phyloP scores from a whole-genome alignment of 2,329 filamentous ascomycete species.

The Aureobasidium sp. region DNA sequence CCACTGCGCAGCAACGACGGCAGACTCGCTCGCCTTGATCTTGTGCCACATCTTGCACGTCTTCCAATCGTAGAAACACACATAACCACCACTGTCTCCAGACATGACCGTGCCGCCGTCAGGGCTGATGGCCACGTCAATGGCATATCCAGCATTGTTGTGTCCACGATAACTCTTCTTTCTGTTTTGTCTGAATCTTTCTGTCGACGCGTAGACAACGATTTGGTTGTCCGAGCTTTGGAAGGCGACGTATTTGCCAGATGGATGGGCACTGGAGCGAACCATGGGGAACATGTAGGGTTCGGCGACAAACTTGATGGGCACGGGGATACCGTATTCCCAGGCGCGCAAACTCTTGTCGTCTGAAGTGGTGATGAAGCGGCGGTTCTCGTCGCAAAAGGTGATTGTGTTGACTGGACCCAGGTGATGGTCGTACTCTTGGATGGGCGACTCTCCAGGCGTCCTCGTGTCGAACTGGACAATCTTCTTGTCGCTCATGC shows the following conservation, averaged over 20 bases:
- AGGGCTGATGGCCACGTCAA: constrained; percentile 79
- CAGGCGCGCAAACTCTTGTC: constrained; percentile 93
- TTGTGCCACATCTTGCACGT: constrained; percentile 99
- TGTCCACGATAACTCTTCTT: constrained; percentile 96
- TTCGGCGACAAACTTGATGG: constrained; percentile 87
- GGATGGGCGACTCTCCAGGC: constrained; percentile 57
- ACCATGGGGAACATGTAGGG: constrained; percentile 92
- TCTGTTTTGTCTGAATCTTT: constrained; percentile 93
- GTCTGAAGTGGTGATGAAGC: constrained; percentile 97
- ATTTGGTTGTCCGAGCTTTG: constrained; percentile 95
- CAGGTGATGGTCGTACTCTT: constrained; percentile 97
- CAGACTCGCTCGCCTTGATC: constrained; percentile 72
- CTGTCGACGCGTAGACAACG: constrained; percentile 85
- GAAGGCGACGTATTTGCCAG: constrained; percentile 88
- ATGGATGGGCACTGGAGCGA: constrained; percentile 73
- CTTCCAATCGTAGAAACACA: constrained; percentile 99
- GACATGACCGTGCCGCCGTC: constrained; percentile 86
- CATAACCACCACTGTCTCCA: constrained; percentile 79
- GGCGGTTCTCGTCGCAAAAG: constrained; percentile 86
- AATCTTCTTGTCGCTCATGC: constrained; percentile 99
- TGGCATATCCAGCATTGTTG: constrained; percentile 88
- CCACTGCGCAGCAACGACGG: constrained; percentile 85
- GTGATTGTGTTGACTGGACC: constrained; percentile 97
- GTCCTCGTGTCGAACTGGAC: constrained; percentile 88
- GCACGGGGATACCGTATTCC: constrained; percentile 97